Percentiles rank a stretch among this genome's conserved stretches.
Evolutionary conservation across 306 rosid genomes (phyloP).

Genomic region (Citrullus amarus): DNA sequence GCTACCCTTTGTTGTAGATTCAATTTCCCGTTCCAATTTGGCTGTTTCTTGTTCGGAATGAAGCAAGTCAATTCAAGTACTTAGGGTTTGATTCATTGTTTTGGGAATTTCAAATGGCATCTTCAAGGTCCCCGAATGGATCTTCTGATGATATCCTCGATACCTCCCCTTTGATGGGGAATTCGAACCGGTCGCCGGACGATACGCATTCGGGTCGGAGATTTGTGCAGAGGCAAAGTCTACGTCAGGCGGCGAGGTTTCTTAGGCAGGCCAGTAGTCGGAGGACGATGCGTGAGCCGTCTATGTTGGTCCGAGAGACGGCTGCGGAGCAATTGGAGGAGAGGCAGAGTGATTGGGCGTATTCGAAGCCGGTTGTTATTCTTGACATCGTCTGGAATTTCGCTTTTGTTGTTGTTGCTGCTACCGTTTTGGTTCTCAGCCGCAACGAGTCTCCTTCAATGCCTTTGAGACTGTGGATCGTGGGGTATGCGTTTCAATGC

Average conservation of each 20-base stretch:
- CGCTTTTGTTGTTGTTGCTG: conserved; percentile 57
- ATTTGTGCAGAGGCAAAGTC: conserved; percentile 53
- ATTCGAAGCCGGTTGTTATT: conserved; percentile 81
- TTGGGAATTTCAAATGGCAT: conserved; percentile 33
- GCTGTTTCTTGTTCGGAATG: background rate
- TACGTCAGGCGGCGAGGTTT: conserved; percentile 82
- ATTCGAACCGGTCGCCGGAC: conserved; percentile 38
- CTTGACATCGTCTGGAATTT: conserved; percentile 84
- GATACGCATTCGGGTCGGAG: conserved; percentile 47
- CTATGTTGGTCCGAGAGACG: conserved; percentile 74
- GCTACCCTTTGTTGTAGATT: background rate
- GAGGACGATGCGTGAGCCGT: conserved; percentile 82
- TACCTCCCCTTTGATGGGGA: conserved; percentile 48
- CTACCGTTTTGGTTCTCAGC: conserved; percentile 44
- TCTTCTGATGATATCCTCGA: conserved; percentile 70
- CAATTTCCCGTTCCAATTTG: background rate
- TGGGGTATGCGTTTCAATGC: conserved; percentile 74
- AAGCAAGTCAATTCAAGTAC: background rate
- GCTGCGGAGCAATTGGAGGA: conserved; percentile 97
- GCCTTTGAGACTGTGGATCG: conserved; percentile 79
- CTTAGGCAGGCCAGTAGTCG: conserved; percentile 84
- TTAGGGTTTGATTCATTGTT: conserved; percentile 1
- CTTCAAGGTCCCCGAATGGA: conserved; percentile 41
- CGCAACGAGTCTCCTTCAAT: conserved; percentile 39
- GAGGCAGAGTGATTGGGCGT: conserved; percentile 98